Conservation (phyloP, 2,329 filamentous ascomycete genomes). For the Beauveria varroae region DNA sequence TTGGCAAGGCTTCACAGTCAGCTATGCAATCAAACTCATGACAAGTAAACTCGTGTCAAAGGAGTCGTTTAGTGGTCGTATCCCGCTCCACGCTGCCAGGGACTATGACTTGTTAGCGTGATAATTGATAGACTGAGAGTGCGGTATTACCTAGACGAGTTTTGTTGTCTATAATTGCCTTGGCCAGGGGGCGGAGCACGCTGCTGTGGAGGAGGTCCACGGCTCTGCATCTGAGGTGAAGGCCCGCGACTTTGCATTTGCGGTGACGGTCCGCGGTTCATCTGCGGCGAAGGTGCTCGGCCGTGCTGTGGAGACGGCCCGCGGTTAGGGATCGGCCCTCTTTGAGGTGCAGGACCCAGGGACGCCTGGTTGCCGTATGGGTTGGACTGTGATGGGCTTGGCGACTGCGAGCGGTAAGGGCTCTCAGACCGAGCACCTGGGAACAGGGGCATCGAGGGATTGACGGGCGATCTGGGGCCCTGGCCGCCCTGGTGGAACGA, state of each 20-base stretch:
- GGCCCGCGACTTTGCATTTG: neutral
- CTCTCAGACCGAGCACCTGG: constrained; percentile 29
- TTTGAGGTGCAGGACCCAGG: constrained; percentile 4
- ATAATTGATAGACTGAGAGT: neutral
- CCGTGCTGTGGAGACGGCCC: constrained; percentile 4
- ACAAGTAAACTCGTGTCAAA: constrained; percentile 7
- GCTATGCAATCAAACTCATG: constrained; percentile 4
- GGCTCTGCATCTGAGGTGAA: neutral
- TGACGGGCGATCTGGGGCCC: constrained; percentile 30
- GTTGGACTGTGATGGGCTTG: constrained; percentile 19
- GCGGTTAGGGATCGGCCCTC: constrained; percentile 6
- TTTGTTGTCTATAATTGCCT: constrained; percentile 26
- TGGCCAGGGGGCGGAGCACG: constrained; percentile 14
- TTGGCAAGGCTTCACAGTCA: neutral
- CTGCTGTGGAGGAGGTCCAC: constrained; percentile 18
- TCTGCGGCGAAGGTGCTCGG: constrained; percentile 4
- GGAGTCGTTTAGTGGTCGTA: constrained; percentile 27
- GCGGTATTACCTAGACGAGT: constrained; percentile 29
- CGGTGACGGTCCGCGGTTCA: constrained; percentile 2
- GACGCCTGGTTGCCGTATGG: constrained; percentile 15
- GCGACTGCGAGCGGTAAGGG: constrained; percentile 27
- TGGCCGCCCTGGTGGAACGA: constrained; percentile 21
- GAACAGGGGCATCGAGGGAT: constrained; percentile 37
- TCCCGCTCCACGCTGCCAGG: constrained; percentile 39
- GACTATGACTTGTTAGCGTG: constrained; percentile 23